A percentile compares a stretch with the other conserved stretches of the same genome.
phyloP scores from a whole-genome alignment of 495 filamentous ascomycete genomes.

The Podospora tetraspora region DNA sequence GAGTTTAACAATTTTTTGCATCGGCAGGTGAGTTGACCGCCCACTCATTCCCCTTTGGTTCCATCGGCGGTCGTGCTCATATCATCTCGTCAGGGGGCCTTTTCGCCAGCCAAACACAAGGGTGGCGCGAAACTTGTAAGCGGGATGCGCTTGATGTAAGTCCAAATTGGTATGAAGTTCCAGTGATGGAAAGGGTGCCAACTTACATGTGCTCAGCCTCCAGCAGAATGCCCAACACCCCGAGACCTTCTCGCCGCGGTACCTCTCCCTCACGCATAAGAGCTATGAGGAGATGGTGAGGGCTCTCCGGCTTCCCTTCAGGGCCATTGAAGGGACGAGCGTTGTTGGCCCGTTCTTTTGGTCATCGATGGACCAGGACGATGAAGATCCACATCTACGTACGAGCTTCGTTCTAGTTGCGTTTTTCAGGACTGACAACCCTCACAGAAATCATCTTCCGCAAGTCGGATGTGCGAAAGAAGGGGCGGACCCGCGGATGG shows the following conservation, averaged over 20 bases:
- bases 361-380: slow-evolving; percentile 48
- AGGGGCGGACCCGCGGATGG: slow-evolving; percentile 53
- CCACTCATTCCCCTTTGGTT: not conserved
- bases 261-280: slow-evolving; percentile 39
- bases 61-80: not conserved
- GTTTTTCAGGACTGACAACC: not conserved
- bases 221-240: slow-evolving; percentile 46
- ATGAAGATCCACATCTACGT: slow-evolving; percentile 48
- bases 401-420: slow-evolving; percentile 15
- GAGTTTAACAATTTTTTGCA: slow-evolving; percentile 52
- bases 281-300: slow-evolving; percentile 42
- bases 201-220: slow-evolving; percentile 31
- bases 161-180: not conserved
- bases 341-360: slow-evolving; percentile 55
- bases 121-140: slow-evolving; percentile 37
- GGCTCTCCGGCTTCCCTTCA: slow-evolving; percentile 43
- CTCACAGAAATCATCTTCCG: slow-evolving; percentile 48
- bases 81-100: slow-evolving; percentile 39
- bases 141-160: slow-evolving; percentile 49
- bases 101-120: slow-evolving; percentile 38
- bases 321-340: slow-evolving; percentile 46
- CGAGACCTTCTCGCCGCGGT: slow-evolving; percentile 47
- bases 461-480: slow-evolving; percentile 54
- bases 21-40: slow-evolving; percentile 35
- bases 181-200: not conserved